Conservation (phyloP, 176 grass and related monocot genomes). For the Oryza australiensis region DNA sequence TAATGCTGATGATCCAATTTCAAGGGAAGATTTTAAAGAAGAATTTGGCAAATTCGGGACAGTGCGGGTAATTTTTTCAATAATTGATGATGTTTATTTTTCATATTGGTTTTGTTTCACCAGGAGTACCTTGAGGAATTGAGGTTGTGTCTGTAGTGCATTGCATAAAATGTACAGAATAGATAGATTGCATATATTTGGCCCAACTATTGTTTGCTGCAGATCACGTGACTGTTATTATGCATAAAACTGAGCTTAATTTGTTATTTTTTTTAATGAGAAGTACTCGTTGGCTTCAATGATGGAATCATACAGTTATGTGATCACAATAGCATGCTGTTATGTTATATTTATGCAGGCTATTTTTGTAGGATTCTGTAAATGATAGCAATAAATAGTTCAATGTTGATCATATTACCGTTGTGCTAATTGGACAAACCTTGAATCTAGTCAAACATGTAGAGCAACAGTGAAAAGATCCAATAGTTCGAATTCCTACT, state of each 20-base stretch:
- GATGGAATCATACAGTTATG: conserved; percentile 3
- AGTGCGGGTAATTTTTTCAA: conserved; percentile 71
- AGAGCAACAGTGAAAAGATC: not conserved
- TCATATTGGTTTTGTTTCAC: not conserved
- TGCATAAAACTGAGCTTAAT: not conserved
- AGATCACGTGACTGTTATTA: not conserved
- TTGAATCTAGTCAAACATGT: conserved; percentile 16
- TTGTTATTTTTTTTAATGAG: not conserved
- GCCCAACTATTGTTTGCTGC: not conserved
- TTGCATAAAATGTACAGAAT: not conserved
- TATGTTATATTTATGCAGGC: conserved; percentile 23
- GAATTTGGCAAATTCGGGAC: conserved; percentile 79
- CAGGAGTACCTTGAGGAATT: not conserved
- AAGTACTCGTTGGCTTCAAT: not conserved
- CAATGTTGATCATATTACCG: conserved; percentile 7
- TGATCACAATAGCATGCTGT: not conserved
- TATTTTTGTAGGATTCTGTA: not conserved
- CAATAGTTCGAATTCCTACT: not conserved
- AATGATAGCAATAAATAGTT: conserved; percentile 19
- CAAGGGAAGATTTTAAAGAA: conserved; percentile 78
- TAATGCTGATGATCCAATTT: conserved; percentile 42
- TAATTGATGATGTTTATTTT: not conserved
- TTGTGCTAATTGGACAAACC: conserved; percentile 18
- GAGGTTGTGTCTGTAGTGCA: not conserved
- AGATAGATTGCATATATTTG: not conserved